Percentiles rank a stretch among this genome's conserved stretches.
These are phyloP conservation scores for Cytauxzoon felis DNA, from an alignment of 169 alveolate species.

Conservation along the genomic window DNA sequence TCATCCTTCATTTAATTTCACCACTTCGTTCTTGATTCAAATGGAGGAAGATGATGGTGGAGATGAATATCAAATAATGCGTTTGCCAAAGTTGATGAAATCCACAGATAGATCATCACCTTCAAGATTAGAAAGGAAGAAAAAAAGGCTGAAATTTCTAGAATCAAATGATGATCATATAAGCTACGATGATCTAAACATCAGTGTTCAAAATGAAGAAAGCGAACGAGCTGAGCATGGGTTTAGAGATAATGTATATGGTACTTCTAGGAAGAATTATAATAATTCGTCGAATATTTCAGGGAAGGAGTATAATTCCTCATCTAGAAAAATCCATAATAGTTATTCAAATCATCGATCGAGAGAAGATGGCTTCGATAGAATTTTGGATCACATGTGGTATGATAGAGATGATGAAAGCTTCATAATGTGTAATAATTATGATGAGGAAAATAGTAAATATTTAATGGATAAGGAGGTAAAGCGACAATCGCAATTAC, in stretches of 20 bases:
- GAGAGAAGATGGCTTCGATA: constrained; percentile 14
- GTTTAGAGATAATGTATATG: too few species aligned
- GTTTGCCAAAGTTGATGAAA: constrained; percentile 45
- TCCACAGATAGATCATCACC: constrained; percentile 14
- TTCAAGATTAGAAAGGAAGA: not conserved
- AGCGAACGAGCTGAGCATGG: too few species aligned
- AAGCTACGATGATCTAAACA: not conserved
- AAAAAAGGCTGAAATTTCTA: not conserved
- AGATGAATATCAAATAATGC: constrained; percentile 62
- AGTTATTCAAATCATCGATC: not conserved
- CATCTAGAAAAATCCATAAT: not conserved
- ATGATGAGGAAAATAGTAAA: constrained; percentile 47
- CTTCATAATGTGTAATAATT: constrained; percentile 56
- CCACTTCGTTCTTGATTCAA: too few species aligned
- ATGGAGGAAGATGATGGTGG: not conserved
- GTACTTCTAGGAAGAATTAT: too few species aligned
- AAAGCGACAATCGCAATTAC: constrained; percentile 58
- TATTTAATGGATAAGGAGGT: constrained; percentile 51
- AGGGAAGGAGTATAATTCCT: not conserved
- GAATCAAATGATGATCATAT: not conserved
- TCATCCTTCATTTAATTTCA: too few species aligned
- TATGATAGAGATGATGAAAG: constrained; percentile 65
- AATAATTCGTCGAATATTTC: too few species aligned
- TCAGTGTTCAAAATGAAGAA: too few species aligned
- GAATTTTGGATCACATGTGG: constrained; percentile 65